phyloP scores from a whole-genome alignment of 495 filamentous ascomycete species.

The Usnea hakonensis region DNA sequence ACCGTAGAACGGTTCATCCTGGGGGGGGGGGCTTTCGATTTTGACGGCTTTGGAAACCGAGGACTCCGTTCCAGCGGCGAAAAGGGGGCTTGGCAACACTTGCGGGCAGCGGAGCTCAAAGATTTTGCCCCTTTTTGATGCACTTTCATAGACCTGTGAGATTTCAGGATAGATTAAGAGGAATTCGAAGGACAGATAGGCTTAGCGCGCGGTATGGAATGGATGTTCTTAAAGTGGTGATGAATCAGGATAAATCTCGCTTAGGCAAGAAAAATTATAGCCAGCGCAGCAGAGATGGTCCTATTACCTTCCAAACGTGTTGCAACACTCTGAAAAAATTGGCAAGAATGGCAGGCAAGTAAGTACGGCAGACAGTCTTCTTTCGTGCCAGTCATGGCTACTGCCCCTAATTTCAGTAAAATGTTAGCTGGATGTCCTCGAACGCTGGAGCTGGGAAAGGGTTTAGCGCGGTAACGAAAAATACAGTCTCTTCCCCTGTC shows the following conservation, averaged over 20 bases:
- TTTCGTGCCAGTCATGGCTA: neutral
- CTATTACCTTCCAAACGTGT: neutral
- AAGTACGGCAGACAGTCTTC: neutral
- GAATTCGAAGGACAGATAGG: neutral
- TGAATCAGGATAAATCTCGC: neutral
- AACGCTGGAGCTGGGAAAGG: neutral
- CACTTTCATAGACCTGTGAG: neutral
- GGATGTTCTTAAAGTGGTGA: neutral
- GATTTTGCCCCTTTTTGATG: neutral
- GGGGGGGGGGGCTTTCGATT: neutral
- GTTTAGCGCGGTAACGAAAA: conserved; percentile 4
- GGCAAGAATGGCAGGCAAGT: neutral
- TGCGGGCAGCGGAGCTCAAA: neutral
- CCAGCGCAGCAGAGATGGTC: neutral
- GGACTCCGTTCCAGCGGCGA: too few relatives aligned
- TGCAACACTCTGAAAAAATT: neutral
- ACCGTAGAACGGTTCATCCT: too few relatives aligned
- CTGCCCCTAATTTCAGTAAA: neutral
- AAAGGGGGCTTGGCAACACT: neutral
- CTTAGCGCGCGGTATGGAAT: neutral
- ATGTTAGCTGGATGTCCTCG: neutral
- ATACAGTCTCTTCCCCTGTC: neutral
- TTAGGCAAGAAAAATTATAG: neutral
- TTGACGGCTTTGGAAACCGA: neutral
- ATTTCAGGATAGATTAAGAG: neutral